Percentiles rank a stretch among this genome's conserved stretches.
phyloP scores from a whole-genome alignment of 139 green algal species.

The Chlorella sp. region DNA sequence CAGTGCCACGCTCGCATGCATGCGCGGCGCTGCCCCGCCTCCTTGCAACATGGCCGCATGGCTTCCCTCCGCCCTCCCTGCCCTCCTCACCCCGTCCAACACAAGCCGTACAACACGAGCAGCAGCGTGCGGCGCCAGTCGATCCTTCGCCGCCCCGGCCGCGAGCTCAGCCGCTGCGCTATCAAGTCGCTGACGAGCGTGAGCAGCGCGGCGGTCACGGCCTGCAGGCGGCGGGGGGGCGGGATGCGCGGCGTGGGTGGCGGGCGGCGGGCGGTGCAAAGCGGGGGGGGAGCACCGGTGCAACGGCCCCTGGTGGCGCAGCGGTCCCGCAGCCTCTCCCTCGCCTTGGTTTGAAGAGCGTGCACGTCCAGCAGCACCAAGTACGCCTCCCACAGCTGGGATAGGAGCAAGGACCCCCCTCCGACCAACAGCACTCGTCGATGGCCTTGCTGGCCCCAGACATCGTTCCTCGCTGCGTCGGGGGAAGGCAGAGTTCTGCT shows the following conservation, averaged over 20 bases:
- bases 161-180: slow-evolving; percentile 21
- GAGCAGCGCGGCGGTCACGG: slow-evolving; percentile 29
- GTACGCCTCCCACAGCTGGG: slow-evolving; percentile 19
- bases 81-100: slow-evolving; percentile 33
- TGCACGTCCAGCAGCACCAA: slow-evolving; percentile 10
- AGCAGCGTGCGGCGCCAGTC: slow-evolving; percentile 31
- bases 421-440: no score
- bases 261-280: not conserved
- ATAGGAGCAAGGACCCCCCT: not conserved
- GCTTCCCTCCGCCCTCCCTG: no score
- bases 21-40: no score
- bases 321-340: not conserved
- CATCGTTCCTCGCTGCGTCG: no score
- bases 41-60: no score
- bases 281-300: not conserved
- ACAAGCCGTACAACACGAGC: slow-evolving; percentile 22
- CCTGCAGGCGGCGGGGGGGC: not conserved
- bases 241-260: not conserved
- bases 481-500: no score
- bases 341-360: slow-evolving; percentile 29
- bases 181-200: slow-evolving; percentile 18
- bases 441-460: no score
- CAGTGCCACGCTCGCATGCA: no score
- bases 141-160: not conserved
- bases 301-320: not conserved